These are phyloP conservation scores for Juncus inflexus DNA, from an alignment of 176 grass and related monocot genomes.

Conservation along the genomic window DNA sequence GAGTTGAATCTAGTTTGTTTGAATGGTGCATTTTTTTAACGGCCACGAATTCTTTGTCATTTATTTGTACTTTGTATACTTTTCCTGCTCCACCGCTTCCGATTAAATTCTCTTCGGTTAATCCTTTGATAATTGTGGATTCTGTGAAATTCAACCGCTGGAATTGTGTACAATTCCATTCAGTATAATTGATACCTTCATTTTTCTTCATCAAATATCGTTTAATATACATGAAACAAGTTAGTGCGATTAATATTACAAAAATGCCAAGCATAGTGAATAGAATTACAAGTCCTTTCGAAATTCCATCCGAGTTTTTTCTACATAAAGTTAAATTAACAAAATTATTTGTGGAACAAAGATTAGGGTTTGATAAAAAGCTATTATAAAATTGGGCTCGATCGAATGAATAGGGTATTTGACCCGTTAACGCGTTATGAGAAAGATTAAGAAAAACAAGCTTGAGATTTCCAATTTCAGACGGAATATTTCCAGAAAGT, in stretches of 20 bases:
- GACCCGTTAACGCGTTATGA: constrained; percentile 28
- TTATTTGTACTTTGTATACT: constrained; percentile 34
- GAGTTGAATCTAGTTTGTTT: not conserved
- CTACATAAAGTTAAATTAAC: not conserved
- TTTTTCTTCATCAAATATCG: not conserved
- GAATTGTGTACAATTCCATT: constrained; percentile 25
- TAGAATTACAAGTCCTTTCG: constrained; percentile 17
- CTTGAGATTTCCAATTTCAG: not conserved
- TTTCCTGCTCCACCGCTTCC: constrained; percentile 32
- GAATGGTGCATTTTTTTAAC: not conserved
- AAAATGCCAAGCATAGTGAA: constrained; percentile 1
- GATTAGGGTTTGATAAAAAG: constrained; percentile 29
- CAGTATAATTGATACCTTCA: not conserved
- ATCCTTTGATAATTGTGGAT: not conserved
- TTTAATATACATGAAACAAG: constrained; percentile 1
- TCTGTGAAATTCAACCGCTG: constrained; percentile 14
- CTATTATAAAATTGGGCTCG: not conserved
- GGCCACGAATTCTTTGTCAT: not conserved
- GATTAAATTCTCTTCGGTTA: constrained; percentile 25
- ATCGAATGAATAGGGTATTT: constrained; percentile 26
- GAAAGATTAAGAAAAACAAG: constrained; percentile 28
- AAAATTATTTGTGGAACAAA: constrained; percentile 26
- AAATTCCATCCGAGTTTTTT: not conserved
- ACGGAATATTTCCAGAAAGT: constrained; percentile 24
- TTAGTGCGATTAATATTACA: not conserved